Base-by-base conservation (phyloP, 2,329 filamentous ascomycete species). In the Fusarium palustre region DNA sequence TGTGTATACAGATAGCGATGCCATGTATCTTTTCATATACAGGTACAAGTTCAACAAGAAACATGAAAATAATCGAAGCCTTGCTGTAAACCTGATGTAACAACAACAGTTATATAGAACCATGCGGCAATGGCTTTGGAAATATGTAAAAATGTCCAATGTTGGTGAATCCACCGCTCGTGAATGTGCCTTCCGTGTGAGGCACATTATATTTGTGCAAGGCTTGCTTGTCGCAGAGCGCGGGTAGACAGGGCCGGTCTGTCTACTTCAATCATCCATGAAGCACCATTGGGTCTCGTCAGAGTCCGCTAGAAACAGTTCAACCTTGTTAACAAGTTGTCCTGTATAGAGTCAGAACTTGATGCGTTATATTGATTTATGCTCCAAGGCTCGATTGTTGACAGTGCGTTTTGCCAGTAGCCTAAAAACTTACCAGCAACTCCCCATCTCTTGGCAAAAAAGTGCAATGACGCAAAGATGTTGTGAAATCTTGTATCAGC, bases 361-460 rank as follows among this genome's bases (percentile, higher is more conserved):
- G 38, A 38, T 54, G 33, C 53, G 38, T 42, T 39, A 16, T 39
- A 31, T 4, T 33, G 24, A 18, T 54, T 48, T 34, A 11, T 57
- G 49, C 41, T 36, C 34, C 34, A 50, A 39, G 30, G 43, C 42
- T 58, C 45, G 39, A 59, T 43, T 28, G 22, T 48, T 59, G 48
- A 59, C 20, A 43, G 42, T 28, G 18, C 16, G 38, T 31, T 52
- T 60, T 65, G 62, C 60, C 48, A 65, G 31, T 41, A 52, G 33
- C 36, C 11, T 24, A 60, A 30, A 22, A 28, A 70, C 76, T 59
- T 55, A 77, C 77, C 77, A 30, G 76, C 78, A 64, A 78, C 74
- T 36, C 71, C 76, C 77, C 77, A 79, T 50, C 77, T 64, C 64
- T 78, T 79, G 10, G 76, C 76, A 38, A 78, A 78, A 61, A 76